Evolutionary conservation across 2,329 filamentous ascomycete genomes (phyloP).

Genomic region (Phyllosticta paracitricarpa): DNA sequence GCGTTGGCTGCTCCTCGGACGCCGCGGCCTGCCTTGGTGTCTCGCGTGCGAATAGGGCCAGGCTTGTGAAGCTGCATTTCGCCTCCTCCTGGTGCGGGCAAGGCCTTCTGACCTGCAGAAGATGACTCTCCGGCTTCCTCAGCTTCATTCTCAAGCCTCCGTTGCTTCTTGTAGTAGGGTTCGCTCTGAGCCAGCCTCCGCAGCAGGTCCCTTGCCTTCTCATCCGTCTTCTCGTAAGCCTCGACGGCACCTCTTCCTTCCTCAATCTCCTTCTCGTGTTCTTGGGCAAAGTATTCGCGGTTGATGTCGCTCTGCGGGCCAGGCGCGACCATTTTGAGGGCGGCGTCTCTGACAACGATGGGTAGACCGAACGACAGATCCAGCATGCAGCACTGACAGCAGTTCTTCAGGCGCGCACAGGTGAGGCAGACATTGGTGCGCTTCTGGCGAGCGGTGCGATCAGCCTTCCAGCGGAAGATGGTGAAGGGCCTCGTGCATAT

Average conservation of each 20-base stretch:
- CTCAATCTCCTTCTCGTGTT: slow-evolving; percentile 91
- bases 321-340: slow-evolving; percentile 93
- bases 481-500: slow-evolving; percentile 91
- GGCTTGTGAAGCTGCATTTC: slow-evolving; percentile 33
- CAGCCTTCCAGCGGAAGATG: slow-evolving; percentile 87
- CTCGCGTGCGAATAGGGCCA: slow-evolving; percentile 70
- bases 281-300: slow-evolving; percentile 93
- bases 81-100: slow-evolving; percentile 27
- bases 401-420: slow-evolving; percentile 95
- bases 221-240: slow-evolving; percentile 92
- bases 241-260: slow-evolving; percentile 73
- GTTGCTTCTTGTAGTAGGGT: slow-evolving; percentile 86
- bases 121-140: slow-evolving; percentile 32
- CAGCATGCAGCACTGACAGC: slow-evolving; percentile 97
- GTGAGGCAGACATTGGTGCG: slow-evolving; percentile 93
- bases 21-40: slow-evolving; percentile 35
- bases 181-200: slow-evolving; percentile 81
- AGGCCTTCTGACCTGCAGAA: slow-evolving; percentile 32
- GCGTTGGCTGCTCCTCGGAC: slow-evolving; percentile 53
- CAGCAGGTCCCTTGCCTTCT: slow-evolving; percentile 85
- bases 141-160: slow-evolving; percentile 55
- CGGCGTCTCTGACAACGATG: slow-evolving; percentile 89
- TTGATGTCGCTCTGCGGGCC: slow-evolving; percentile 90
- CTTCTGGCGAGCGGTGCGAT: slow-evolving; percentile 84
- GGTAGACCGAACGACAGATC: slow-evolving; percentile 93